Evolutionary conservation across 257 asterid species (phyloP).

Genomic region (Primulina tabacum): DNA sequence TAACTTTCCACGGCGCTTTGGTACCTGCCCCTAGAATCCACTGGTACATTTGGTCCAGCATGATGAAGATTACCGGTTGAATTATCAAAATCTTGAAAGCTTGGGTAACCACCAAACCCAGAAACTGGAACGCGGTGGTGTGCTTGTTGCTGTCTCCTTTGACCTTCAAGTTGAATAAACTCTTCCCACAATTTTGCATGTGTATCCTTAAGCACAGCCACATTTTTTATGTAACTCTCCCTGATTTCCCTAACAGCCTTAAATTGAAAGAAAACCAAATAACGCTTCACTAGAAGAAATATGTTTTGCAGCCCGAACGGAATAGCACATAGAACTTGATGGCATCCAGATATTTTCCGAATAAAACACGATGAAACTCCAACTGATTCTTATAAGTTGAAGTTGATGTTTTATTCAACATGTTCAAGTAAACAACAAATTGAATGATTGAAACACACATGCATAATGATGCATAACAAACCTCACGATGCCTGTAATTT

Average conservation of each 20-base stretch:
- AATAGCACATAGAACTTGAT: neutral
- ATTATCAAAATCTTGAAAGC: slow-evolving; percentile 48
- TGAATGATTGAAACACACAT: neutral
- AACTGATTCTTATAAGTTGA: neutral
- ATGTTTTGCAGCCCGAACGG: neutral
- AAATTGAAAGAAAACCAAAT: slow-evolving; percentile 29
- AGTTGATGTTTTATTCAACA: slow-evolving; percentile 3
- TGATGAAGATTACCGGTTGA: slow-evolving; percentile 50
- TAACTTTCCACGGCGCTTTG: slow-evolving; percentile 56
- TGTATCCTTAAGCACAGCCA: slow-evolving; percentile 49
- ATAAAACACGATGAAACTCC: neutral
- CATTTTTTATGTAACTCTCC: slow-evolving; percentile 62
- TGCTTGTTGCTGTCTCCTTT: slow-evolving; percentile 56
- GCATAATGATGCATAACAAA: slow-evolving; percentile 24
- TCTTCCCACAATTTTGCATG: slow-evolving; percentile 84
- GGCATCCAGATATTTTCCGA: neutral
- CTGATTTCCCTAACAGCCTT: slow-evolving; percentile 73
- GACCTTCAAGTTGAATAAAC: slow-evolving; percentile 70
- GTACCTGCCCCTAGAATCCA: slow-evolving; percentile 61
- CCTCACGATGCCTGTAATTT: slow-evolving; percentile 89
- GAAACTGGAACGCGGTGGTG: slow-evolving; percentile 46
- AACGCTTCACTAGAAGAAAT: slow-evolving; percentile 8
- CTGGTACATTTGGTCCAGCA: slow-evolving; percentile 50
- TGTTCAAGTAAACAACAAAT: slow-evolving; percentile 9
- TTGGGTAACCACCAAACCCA: slow-evolving; percentile 48